phyloP scores from a whole-genome alignment of 768 basidiomycete species.

The Pholiota conissans region DNA sequence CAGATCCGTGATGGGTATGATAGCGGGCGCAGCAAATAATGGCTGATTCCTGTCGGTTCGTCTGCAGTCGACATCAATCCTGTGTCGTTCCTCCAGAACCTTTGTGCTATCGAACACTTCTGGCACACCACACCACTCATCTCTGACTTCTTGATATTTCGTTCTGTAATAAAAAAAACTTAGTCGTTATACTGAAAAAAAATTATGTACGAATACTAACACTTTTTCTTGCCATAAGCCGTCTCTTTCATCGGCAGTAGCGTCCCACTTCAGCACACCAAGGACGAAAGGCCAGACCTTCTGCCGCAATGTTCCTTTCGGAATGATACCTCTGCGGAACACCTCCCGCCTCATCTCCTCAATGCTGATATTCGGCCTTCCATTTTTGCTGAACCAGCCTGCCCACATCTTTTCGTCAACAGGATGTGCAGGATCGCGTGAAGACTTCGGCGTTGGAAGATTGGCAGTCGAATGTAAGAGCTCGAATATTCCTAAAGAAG shows the following conservation, averaged over 20 bases:
- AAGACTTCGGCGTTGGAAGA: slow-evolving; percentile 78
- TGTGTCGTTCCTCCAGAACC: slow-evolving; percentile 88
- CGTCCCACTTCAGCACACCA: slow-evolving; percentile 82
- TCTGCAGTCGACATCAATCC: slow-evolving; percentile 95
- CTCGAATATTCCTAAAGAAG: slow-evolving; percentile 86
- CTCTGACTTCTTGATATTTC: slow-evolving; percentile 70
- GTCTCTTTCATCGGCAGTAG: slow-evolving; percentile 59
- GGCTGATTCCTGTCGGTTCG: slow-evolving; percentile 95
- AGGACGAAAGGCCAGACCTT: slow-evolving; percentile 91
- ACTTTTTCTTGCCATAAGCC: slow-evolving; percentile 62
- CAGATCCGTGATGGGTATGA: slow-evolving; percentile 31
- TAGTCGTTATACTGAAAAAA: not conserved
- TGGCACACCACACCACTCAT: slow-evolving; percentile 80
- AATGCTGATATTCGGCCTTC: slow-evolving; percentile 59
- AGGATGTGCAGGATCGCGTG: slow-evolving; percentile 78
- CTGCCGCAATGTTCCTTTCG: slow-evolving; percentile 57
- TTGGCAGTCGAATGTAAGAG: slow-evolving; percentile 77
- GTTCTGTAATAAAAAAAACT: slow-evolving; percentile 39
- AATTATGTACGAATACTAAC: slow-evolving; percentile 35
- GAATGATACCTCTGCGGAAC: slow-evolving; percentile 71
- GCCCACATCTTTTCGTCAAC: slow-evolving; percentile 73
- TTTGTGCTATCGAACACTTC: slow-evolving; percentile 82
- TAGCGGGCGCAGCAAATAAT: slow-evolving; percentile 61
- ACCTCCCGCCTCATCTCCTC: slow-evolving; percentile 78
- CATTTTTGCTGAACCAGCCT: slow-evolving; percentile 76